Evolutionary conservation across 2,329 filamentous ascomycete species (phyloP).

Genomic region (Tolypocladium pustulatum): DNA sequence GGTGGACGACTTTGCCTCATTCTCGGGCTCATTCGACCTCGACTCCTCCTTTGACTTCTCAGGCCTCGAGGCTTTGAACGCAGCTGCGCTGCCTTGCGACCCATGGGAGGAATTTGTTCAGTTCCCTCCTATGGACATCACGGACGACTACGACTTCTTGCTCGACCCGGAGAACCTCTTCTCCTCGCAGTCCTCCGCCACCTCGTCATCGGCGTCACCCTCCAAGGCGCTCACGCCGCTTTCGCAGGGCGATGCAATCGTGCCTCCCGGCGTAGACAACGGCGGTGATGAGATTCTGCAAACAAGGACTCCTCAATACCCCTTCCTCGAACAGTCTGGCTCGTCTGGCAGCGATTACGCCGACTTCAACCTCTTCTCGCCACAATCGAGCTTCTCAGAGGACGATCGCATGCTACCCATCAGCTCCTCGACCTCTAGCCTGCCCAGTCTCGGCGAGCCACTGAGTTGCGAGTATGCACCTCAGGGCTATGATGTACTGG

Average conservation of each 20-base stretch:
- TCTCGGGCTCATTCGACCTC: conserved; percentile 3
- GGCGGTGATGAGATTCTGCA: conserved; percentile 3
- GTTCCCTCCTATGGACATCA: conserved; percentile 24
- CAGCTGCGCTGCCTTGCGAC: conserved; percentile 13
- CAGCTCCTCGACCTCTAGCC: conserved; percentile 6
- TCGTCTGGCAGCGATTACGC: conserved; percentile 27
- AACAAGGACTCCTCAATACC: conserved; percentile 13
- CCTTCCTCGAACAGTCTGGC: conserved; percentile 23
- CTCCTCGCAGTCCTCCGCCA: conserved; percentile 23
- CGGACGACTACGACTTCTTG: conserved; percentile 35
- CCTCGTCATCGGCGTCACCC: conserved; percentile 15
- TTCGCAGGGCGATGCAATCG: conserved; percentile 11
- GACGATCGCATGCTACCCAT: conserved; percentile 32
- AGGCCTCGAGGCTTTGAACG: conserved; percentile 10
- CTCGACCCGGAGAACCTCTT: conserved; percentile 30
- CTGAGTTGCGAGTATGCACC: conserved; percentile 2
- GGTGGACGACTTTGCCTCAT: conserved; percentile 1
- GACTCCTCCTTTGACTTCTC: conserved; percentile 11
- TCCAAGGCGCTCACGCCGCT: conserved; percentile 13
- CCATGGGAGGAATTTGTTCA: conserved; percentile 36
- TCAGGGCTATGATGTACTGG: neutral
- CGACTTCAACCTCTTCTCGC: conserved; percentile 48
- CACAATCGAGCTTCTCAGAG: conserved; percentile 34
- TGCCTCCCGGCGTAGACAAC: conserved; percentile 4
- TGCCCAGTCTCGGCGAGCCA: conserved; percentile 4